Base-by-base conservation (phyloP, 2,329 filamentous ascomycete species). In the Sordariomycetes sp. region DNA sequence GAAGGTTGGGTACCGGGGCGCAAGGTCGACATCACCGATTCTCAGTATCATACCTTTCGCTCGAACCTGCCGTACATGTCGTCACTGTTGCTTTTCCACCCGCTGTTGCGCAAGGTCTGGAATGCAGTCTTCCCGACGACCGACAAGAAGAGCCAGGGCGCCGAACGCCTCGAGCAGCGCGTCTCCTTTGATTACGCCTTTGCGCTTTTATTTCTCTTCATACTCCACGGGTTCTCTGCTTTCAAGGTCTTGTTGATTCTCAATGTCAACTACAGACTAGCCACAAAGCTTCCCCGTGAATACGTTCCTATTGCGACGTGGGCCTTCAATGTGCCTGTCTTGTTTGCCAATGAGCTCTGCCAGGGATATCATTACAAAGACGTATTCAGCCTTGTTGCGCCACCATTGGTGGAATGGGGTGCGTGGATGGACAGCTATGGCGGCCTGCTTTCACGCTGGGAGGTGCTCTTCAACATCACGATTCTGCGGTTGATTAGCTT, bases 401-500 rank as follows among this genome's bases (percentile, higher is more conserved):
- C 61, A 9, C 51, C 52, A 7, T 51, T 79, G 25, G 63, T 73
- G 21, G 63, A 67, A 15, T 81, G 81, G 66, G 87, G 79, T 7
- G 63, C 66, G 28, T 83, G 75, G 64, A 63, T 96, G 12, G 92
- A 98, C 58, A 68, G 70, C 34, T 81, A 82, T 43, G 79, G 86
- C 7, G 92, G 92, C 1, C 63, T 98, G n/a, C 79, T 94, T 53
- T 69, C 81, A 0, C 75, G 90, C 39, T 98, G 92, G 92, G 86
- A 96, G 55, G 79, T 98, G n/a, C 70, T 95, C 5, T 98, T 98
- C 70, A 98, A 98, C 51, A 77, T 98, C 41, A 95, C 90, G 4
- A 81, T 96, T 18, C 64, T 98, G 36, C 80, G 92, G 5, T 68
- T 96, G 31, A 87, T 98, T 48, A 95, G 90, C 55, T 98, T 94